Percentiles rank a stretch among this genome's conserved stretches.
These are phyloP conservation scores for Ustulina deusta DNA, from an alignment of 2,329 filamentous ascomycete genomes.

Conservation along the genomic window DNA sequence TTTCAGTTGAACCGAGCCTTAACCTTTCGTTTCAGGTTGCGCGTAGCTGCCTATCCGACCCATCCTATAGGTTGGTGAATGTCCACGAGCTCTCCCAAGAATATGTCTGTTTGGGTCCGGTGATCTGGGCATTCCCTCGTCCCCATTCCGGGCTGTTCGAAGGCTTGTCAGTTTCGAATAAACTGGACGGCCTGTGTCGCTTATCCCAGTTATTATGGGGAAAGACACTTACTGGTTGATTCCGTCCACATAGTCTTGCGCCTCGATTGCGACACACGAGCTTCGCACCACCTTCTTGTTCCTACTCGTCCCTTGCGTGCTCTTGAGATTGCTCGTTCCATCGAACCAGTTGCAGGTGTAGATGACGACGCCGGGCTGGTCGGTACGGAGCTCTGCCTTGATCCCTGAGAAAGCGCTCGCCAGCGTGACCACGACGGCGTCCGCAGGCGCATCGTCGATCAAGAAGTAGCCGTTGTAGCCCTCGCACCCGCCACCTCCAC, in stretches of 20 bases:
- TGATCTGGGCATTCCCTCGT: slow-evolving; percentile 56
- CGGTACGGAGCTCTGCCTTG: slow-evolving; percentile 74
- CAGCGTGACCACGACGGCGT: slow-evolving; percentile 64
- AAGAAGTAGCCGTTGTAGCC: slow-evolving; percentile 76
- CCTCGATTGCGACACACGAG: slow-evolving; percentile 80
- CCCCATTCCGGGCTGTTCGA: slow-evolving; percentile 58
- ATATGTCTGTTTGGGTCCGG: slow-evolving; percentile 56
- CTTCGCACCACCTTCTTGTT: slow-evolving; percentile 66
- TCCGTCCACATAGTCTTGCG: slow-evolving; percentile 81
- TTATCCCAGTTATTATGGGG: background rate
- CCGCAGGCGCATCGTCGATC: slow-evolving; percentile 56
- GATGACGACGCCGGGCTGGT: slow-evolving; percentile 77
- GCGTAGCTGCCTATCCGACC: background rate
- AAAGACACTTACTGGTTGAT: slow-evolving; percentile 71
- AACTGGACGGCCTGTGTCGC: background rate
- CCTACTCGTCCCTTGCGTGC: slow-evolving; percentile 65
- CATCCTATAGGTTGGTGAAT: slow-evolving; percentile 50
- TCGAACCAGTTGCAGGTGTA: slow-evolving; percentile 74
- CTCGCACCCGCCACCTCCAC: slow-evolving; percentile 71
- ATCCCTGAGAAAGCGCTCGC: slow-evolving; percentile 75
- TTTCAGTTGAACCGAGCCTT: slow-evolving; percentile 29
- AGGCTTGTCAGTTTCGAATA: slow-evolving; percentile 37
- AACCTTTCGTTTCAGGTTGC: slow-evolving; percentile 18
- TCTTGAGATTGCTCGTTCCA: slow-evolving; percentile 65
- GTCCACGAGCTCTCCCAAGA: slow-evolving; percentile 61